Conservation (phyloP, 2,329 filamentous ascomycete species). For the Penicillium hesseltinei region DNA sequence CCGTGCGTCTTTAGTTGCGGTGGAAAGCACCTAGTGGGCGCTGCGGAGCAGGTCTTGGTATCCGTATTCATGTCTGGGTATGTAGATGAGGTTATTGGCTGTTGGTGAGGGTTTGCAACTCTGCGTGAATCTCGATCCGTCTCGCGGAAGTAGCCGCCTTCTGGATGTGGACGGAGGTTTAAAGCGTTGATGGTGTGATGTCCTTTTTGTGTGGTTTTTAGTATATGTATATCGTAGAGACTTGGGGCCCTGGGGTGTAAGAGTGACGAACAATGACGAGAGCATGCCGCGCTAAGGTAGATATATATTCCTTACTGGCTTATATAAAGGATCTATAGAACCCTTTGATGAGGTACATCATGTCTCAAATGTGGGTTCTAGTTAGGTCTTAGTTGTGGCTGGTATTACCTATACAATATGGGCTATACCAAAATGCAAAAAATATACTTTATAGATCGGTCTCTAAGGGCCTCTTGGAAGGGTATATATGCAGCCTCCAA, state of each 20-base stretch:
- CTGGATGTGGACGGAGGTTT: conserved; percentile 55
- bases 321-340: no score
- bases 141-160: conserved; percentile 64
- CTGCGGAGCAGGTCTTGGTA: conserved; percentile 38
- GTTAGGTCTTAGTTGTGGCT: background rate
- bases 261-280: background rate
- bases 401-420: no score
- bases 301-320: background rate
- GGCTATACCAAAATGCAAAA: no score
- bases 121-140: conserved; percentile 53
- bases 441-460: no score
- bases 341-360: background rate
- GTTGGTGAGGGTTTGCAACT: no score
- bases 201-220: no score
- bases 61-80: conserved; percentile 16
- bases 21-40: conserved; percentile 49
- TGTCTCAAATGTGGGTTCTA: background rate
- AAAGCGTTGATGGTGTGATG: conserved; percentile 45
- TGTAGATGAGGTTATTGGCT: no score
- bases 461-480: no score
- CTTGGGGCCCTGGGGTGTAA: no score
- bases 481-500: background rate
- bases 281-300: background rate
- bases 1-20: conserved; percentile 54
- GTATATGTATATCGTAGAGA: no score